Evolutionary conservation across 345 rosid genomes (phyloP).

Genomic region (Lepidium aucheri): DNA sequence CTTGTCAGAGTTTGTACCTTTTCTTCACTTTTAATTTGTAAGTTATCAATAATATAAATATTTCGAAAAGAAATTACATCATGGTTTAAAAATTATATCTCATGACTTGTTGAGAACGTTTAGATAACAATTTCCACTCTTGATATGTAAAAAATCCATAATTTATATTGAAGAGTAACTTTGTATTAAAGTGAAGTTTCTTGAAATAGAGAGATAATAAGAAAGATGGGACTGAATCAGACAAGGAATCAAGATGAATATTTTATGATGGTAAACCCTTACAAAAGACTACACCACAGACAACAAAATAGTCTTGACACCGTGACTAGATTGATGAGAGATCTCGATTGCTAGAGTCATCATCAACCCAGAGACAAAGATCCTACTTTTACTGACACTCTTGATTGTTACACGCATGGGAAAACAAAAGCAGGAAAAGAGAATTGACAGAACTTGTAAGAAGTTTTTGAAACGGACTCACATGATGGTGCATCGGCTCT

Average conservation of each 20-base stretch:
- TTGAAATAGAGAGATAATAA: not conserved
- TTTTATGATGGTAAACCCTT: not conserved
- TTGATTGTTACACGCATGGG: conserved; percentile 11
- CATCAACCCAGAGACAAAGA: conserved; percentile 12
- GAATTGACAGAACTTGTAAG: not conserved
- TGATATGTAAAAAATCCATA: not conserved
- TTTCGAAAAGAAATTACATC: not conserved
- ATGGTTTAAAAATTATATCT: not conserved
- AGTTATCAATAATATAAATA: not conserved
- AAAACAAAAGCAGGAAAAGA: not conserved
- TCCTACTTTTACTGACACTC: conserved; percentile 8
- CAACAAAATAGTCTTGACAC: conserved; percentile 5
- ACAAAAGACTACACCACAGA: conserved; percentile 16
- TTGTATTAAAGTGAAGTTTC: too few species aligned
- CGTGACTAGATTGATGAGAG: conserved; percentile 14
- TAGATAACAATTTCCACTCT: not conserved
- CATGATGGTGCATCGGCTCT: conserved; percentile 88
- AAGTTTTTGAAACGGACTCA: conserved; percentile 18
- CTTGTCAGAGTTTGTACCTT: not conserved
- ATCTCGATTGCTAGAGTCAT: conserved; percentile 5
- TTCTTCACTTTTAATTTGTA: not conserved
- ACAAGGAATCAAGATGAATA: not conserved
- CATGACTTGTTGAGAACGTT: not conserved
- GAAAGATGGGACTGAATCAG: conserved; percentile 9
- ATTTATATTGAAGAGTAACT: not conserved